Evolutionary conservation across 1,284 basidiomycete genomes (phyloP), one percentile per base, ranked within the genome.

Genomic region (Cryptococcus sp.): DNA sequence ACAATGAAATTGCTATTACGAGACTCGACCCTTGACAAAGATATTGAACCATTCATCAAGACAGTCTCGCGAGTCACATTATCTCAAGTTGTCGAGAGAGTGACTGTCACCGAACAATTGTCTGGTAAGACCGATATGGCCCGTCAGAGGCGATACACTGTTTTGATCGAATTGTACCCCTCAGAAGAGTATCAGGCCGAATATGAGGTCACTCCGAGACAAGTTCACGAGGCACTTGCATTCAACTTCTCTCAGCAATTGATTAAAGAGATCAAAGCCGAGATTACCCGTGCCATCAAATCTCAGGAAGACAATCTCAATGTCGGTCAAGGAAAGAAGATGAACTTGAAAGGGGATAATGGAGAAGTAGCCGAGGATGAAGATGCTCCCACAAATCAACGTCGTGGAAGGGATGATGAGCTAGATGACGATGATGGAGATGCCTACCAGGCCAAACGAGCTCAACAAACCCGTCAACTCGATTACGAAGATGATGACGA

Each of bases 1-100:
- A 98, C 93, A n/a, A 98, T 98, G 96, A 86, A 81, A 40, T 87
- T 98, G 76, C 84, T 83, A 24, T 81, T 93, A 44, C 80, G 82
- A 31, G 68, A 75, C 46, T 25, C 49, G 67, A 78, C 83, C 32
- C 64, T 82, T 36, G 76, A 81, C 45, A 75, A 79, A 37, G 82
- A 87, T 56, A 78, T 90, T 50, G 82, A 84, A 54, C 69, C 78
- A 7, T 98, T 98, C 78, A 91, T 92, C 81, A 97, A 97, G 76
- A 82, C 85, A 59, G 90, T 91, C 25, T 90, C 85, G 57, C 85
- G 85, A 21, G 80, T 98, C 31, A 85, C 88, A 11, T 82, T 98
- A 24, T 88, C 93, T 7, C 91, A 98, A 72, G 79, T 98, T 32
- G 82, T 97, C 44, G 90, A 98, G 60, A 81, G 82, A 54, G 87